A percentile compares a stretch with the other conserved stretches of the same genome.
These are phyloP conservation scores for Picea abies DNA, from an alignment of 83 land plant genomes.

Conservation along the genomic window DNA sequence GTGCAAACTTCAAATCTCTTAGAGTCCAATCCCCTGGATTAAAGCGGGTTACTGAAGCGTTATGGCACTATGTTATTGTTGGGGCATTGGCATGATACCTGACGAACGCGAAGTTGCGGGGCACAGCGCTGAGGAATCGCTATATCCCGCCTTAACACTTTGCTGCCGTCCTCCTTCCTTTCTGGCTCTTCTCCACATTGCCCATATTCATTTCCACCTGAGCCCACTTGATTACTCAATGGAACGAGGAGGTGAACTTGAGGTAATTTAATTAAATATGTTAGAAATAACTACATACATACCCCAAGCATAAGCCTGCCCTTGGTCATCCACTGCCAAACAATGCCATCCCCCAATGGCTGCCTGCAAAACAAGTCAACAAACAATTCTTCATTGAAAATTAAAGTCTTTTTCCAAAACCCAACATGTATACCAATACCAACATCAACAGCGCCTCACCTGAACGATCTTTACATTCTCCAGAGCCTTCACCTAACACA, in stretches of 20 bases:
- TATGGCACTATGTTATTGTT: not conserved
- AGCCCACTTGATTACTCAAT: not conserved
- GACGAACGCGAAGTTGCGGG: conserved; percentile 77
- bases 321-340: conserved; percentile 93
- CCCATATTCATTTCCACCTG: conserved; percentile 99
- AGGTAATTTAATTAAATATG: no score
- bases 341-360: conserved; percentile 99
- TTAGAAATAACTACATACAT: conserved; percentile 6
- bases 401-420: not conserved
- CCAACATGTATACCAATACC: not conserved
- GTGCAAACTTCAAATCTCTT: no score
- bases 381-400: not conserved
- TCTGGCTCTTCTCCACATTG: conserved; percentile 95
- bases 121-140: conserved; percentile 87
- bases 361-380: conserved; percentile 51
- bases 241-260: not conserved
- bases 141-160: conserved; percentile 82
- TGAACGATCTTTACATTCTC: conserved; percentile 82
- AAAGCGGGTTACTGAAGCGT: no score
- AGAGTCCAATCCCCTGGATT: no score
- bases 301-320: conserved; percentile 98
- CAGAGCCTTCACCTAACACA: conserved; percentile 64
- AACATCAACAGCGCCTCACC: conserved; percentile 37
- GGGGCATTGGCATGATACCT: conserved; percentile 41
- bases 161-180: conserved; percentile 64